Evolutionary conservation across 164 flowering plant species (phyloP).

Genomic region (Protea cynaroides): DNA sequence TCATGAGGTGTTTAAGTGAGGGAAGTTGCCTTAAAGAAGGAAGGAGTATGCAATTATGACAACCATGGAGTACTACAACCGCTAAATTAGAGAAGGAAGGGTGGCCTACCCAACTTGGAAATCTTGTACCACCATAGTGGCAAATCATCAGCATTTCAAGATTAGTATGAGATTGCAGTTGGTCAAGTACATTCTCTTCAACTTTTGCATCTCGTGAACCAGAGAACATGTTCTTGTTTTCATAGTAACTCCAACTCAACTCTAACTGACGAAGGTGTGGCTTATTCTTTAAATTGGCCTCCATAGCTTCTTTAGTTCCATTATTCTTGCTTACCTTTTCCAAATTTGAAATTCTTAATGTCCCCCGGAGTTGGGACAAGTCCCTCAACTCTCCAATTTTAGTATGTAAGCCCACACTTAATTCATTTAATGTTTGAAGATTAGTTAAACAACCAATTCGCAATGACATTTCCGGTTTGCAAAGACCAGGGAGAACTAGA

Average conservation of each 20-base stretch:
- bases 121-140: constrained; percentile 14
- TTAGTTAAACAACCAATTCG: no score
- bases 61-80: not conserved
- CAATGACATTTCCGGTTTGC: constrained; percentile 13
- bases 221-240: no score
- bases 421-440: no score
- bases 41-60: constrained; percentile 9
- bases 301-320: no score
- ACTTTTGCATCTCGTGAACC: no score
- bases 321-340: constrained; percentile 7
- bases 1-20: constrained; percentile 7
- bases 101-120: constrained; percentile 29
- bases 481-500: not conserved
- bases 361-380: constrained; percentile 11
- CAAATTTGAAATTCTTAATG: constrained; percentile 14
- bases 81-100: constrained; percentile 9
- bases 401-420: no score
- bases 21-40: constrained; percentile 33
- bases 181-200: no score
- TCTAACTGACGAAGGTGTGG: no score
- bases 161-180: constrained; percentile 20
- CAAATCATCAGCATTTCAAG: constrained; percentile 7
- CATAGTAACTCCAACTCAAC: no score
- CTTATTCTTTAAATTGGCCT: no score
- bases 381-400: no score